Evolutionary conservation across 106 monocot species (phyloP).

Genomic region (Narthecium ossifragum): DNA sequence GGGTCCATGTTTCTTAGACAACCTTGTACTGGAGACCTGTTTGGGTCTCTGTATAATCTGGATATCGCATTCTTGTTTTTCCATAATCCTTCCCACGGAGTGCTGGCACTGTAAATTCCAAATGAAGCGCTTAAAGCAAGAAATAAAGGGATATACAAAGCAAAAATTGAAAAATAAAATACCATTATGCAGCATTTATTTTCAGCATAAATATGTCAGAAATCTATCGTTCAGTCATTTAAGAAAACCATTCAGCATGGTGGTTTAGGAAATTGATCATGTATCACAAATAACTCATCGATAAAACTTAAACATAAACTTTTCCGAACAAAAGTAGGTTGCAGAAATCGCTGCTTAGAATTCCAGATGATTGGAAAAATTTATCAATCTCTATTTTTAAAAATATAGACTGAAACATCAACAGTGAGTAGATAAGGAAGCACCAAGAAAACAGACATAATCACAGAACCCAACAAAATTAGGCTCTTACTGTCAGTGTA

Average conservation of each 20-base stretch:
- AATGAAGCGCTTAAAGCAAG: background rate
- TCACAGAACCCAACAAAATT: background rate
- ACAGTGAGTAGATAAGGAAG: background rate
- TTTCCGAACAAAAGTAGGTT: background rate
- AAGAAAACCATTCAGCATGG: background rate
- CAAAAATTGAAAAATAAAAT: too few relatives aligned
- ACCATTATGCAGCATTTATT: too few relatives aligned
- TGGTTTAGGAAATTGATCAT: background rate
- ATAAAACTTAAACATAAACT: background rate
- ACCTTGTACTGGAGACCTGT: constrained; percentile 99
- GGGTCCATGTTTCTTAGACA: constrained; percentile 2
- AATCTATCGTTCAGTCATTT: background rate
- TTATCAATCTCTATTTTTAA: too few relatives aligned
- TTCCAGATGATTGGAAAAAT: background rate
- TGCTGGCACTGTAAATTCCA: constrained; percentile 72
- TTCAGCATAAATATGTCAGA: background rate
- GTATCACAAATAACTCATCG: background rate
- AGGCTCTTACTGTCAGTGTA: constrained; percentile 51
- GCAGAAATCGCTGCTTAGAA: background rate
- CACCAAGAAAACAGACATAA: background rate
- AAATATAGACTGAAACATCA: background rate
- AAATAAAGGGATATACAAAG: too few relatives aligned
- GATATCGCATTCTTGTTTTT: constrained; percentile 91
- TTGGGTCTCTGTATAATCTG: constrained; percentile 84
- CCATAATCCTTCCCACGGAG: constrained; percentile 98